phyloP scores from a whole-genome alignment of 805 yeast species.

The Dipodascus albidus region DNA sequence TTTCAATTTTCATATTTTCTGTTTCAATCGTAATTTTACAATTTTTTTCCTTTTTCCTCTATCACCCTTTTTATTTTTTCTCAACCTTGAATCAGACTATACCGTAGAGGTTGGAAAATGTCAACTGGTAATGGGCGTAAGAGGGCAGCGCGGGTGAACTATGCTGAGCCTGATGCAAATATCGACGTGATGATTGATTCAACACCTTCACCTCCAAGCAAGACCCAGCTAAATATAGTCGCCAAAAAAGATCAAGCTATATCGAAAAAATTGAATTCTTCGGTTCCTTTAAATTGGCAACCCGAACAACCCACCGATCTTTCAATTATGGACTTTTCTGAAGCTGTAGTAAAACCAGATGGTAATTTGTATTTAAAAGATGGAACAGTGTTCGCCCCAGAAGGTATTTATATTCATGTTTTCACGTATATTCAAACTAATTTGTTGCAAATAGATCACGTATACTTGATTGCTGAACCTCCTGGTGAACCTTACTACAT shows the following conservation, averaged over 20 bases:
- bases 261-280: background rate
- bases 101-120: background rate
- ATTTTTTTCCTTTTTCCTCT: background rate
- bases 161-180: background rate
- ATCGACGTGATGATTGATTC: background rate
- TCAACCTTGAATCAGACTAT: background rate
- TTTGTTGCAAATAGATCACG: conserved; percentile 34
- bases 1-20: background rate
- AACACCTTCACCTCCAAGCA: background rate
- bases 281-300: conserved; percentile 22
- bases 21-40: background rate
- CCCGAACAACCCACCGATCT: conserved; percentile 17
- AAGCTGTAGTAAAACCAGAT: conserved; percentile 26
- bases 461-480: conserved; percentile 82
- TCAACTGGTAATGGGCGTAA: background rate
- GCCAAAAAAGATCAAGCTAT: background rate
- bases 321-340: conserved; percentile 27
- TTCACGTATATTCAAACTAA: background rate
- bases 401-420: conserved; percentile 16
- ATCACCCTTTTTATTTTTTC: background rate
- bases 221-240: background rate
- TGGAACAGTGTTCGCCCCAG: conserved; percentile 17
- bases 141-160: background rate
- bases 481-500: conserved; percentile 91
- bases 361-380: conserved; percentile 21